Percentiles rank a stretch among this genome's conserved stretches.
Conservation (phyloP, 2,329 filamentous ascomycete genomes). For the Penicillium sp. region DNA sequence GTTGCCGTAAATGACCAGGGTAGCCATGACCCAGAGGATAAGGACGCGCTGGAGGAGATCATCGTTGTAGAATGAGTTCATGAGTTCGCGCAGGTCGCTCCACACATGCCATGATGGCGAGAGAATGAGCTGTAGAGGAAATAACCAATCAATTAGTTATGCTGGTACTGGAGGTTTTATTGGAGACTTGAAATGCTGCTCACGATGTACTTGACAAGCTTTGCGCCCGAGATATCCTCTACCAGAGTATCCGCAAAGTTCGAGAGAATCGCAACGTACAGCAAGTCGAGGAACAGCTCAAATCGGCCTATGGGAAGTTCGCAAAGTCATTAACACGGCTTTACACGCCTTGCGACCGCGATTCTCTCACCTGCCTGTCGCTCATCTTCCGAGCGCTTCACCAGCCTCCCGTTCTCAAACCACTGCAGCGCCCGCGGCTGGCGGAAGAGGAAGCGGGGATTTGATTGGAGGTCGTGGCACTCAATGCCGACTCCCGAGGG, state of each 20-base stretch:
- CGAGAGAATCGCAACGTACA: constrained; percentile 55
- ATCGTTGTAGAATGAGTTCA: constrained; percentile 57
- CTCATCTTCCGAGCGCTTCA: constrained; percentile 48
- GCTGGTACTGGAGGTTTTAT: not conserved
- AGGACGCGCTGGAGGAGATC: constrained; percentile 51
- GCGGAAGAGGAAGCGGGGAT: constrained; percentile 32
- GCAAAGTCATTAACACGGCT: not conserved
- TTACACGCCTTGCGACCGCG: not conserved
- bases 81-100: constrained; percentile 53
- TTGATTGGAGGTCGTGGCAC: constrained; percentile 12
- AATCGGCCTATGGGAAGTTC: constrained; percentile 38
- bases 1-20: constrained; percentile 52
- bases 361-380: constrained; percentile 38
- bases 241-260: constrained; percentile 53
- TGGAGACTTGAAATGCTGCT: not conserved
- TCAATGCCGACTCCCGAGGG: constrained; percentile 10
- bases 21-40: constrained; percentile 55
- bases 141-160: not conserved
- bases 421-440: constrained; percentile 46
- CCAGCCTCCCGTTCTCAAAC: constrained; percentile 47
- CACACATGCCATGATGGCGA: constrained; percentile 55
- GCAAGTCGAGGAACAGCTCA: constrained; percentile 53
- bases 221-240: constrained; percentile 47
- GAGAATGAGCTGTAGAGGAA: constrained; percentile 41
- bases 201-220: constrained; percentile 51